Evolutionary conservation across 2,329 filamentous ascomycete genomes (phyloP), one percentile per base, ranked within the genome.

Genomic region (Akanthomyces uredinophilus): DNA sequence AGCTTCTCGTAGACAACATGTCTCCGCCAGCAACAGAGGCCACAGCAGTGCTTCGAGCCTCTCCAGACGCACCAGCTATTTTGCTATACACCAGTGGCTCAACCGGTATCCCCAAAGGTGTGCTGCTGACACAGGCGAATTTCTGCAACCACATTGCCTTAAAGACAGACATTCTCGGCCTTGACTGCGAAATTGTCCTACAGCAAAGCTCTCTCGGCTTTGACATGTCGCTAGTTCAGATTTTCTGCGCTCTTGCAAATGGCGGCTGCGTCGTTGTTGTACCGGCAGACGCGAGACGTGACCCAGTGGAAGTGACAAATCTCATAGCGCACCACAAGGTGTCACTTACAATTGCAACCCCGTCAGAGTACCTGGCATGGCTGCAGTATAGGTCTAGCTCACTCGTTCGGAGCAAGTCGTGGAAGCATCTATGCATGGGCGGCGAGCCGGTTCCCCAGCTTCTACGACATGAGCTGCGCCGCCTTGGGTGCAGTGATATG

Each of bases 21-120:
- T 13, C 32, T 10, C 32, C 49, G n/a, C 11, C 49, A 10, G 6
- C n/a, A n/a, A 14, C 13, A 6, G 13, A 11, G 16, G 1, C 29
- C 27, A n/a, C 18, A 29, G 32, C 27, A 20, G 37, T 6, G 18
- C 24, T 64, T 14, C 24, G 5, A 18, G 58, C 64, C 11, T n/a
- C 52, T 8, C 24, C 61, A 18, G 43, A 57, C 7, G 54, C 47
- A 3, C 61, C 65, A 1, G 70, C 67, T 7, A 64, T 65, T 2
- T 64, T 78, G 1, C 62, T 78, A 2, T 79, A 70, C 65, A 69
- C 69, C 35, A 68, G 70, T 54, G 66, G 71, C 47, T 65, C 67
- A 11, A 70, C 74, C 18, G 68, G 72, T 32, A 68, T 35, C 0
- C 78, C 78, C 5, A 81, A 80, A 64, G 78, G 78, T 2, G 71